phyloP scores from a whole-genome alignment of 1,284 basidiomycete species.

The Ustilago cynodontis region DNA sequence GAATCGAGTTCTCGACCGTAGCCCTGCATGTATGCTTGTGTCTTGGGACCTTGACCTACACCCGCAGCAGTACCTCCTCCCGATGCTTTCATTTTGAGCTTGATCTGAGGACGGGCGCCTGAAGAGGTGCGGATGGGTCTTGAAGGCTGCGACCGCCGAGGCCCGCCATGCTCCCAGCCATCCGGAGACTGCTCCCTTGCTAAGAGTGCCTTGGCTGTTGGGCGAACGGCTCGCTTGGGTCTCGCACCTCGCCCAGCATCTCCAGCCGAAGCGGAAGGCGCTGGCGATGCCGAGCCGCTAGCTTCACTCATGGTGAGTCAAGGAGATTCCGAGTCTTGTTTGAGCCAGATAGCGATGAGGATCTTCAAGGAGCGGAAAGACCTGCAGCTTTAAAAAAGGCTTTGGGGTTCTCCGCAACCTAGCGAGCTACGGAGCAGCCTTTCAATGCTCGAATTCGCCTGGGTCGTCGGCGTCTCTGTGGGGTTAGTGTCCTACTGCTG shows the following conservation, averaged over 20 bases:
- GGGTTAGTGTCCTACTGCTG: background rate
- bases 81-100: slow-evolving; percentile 53
- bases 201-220: slow-evolving; percentile 47
- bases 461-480: background rate
- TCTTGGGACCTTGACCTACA: slow-evolving; percentile 61
- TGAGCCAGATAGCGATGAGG: background rate
- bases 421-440: background rate
- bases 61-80: slow-evolving; percentile 48
- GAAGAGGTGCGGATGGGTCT: slow-evolving; percentile 46
- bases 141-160: slow-evolving; percentile 25
- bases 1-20: slow-evolving; percentile 92
- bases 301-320: slow-evolving; percentile 31
- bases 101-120: slow-evolving; percentile 51
- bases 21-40: slow-evolving; percentile 68
- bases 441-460: background rate
- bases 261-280: slow-evolving; percentile 5
- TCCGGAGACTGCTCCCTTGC: slow-evolving; percentile 53
- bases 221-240: slow-evolving; percentile 45
- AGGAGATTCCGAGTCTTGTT: background rate
- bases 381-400: background rate
- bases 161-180: slow-evolving; percentile 49
- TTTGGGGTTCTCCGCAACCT: slow-evolving; percentile 2
- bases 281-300: slow-evolving; percentile 38
- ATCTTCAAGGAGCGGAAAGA: background rate
- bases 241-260: slow-evolving; percentile 22